Evolutionary conservation across 352 stramenopile species (phyloP), one percentile per base, ranked within the genome.

Genomic region (Thalassiosira hispida): DNA sequence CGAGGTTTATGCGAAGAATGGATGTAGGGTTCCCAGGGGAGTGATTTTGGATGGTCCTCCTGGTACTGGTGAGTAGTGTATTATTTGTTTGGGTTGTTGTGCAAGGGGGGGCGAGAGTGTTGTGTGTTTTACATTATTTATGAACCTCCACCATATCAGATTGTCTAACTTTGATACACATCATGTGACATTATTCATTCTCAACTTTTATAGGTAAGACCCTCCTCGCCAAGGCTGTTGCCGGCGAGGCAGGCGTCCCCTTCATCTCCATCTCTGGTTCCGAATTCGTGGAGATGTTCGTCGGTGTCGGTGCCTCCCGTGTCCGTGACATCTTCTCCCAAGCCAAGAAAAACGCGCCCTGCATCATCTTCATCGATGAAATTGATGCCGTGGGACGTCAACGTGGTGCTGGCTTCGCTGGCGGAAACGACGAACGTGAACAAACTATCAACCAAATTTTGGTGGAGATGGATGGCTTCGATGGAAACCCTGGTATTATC

Each of bases 341-440:
- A 81, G 96, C 96, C 1, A 94, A 95, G 76, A 96, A 98, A 89
- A 98, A 92, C 75, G 97, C 95, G 29, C 96, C 96, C 25, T 98
- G 96, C 75, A 98, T 98, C 76, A 97, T 98, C 77, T 98, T 98
- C 81, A 98, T 98, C 75, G 96, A 98, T 84, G 96, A 98, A 72
- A 97, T 98, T 77, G 96, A 98, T 90, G 96, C 96, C 22, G 87
- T 98, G 12, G 92, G 91, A 71, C 66, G 87, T 20, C 83, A 96
- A 92, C 78, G 87, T 83, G 89, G 90, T 66, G 90, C 82, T 29
- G 89, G 90, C 57, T 92, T 90, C 52, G 86, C 79, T 31, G 88
- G 88, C 51, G 86, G 87, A 52, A 95, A 95, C 68, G 90, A 95
- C 61, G 90, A 95, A 63, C 75, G 89, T 46, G 90, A 95, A 77